phyloP scores from a whole-genome alignment of 306 rosid genomes.

The Cicer pinnatifidum region DNA sequence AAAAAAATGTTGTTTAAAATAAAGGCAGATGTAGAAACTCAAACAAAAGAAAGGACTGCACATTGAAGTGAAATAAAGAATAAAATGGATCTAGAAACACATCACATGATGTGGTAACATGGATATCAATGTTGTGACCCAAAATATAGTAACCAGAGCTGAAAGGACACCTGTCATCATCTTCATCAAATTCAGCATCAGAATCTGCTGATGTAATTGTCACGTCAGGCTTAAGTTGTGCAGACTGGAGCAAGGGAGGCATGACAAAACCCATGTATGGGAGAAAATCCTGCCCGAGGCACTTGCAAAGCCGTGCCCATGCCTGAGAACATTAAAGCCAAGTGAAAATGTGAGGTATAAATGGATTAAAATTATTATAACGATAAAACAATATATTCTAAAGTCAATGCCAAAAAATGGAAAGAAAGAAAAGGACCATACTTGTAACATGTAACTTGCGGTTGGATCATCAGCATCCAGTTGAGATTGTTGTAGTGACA shows the following conservation, averaged over 20 bases:
- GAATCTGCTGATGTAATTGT: slow-evolving; percentile 96
- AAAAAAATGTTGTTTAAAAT: not conserved
- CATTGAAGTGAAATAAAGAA: slow-evolving; percentile 33
- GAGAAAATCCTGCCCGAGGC: slow-evolving; percentile 97
- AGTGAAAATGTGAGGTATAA: slow-evolving; percentile 24
- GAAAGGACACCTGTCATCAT: slow-evolving; percentile 85
- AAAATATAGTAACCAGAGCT: slow-evolving; percentile 17
- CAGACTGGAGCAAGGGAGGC: slow-evolving; percentile 97
- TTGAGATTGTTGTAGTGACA: slow-evolving; percentile 91
- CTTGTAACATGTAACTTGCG: slow-evolving; percentile 96
- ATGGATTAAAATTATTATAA: slow-evolving; percentile 15
- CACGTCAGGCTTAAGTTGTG: slow-evolving; percentile 99
- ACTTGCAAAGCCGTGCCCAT: slow-evolving; percentile 98
- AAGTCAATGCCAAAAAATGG: slow-evolving; percentile 22
- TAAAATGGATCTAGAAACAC: slow-evolving; percentile 21
- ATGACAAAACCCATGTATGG: slow-evolving; percentile 96
- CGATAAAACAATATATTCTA: slow-evolving; percentile 4
- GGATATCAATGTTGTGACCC: slow-evolving; percentile 21
- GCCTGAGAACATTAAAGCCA: slow-evolving; percentile 60
- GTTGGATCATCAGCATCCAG: slow-evolving; percentile 96
- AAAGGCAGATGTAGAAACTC: slow-evolving; percentile 17
- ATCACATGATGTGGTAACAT: slow-evolving; percentile 36
- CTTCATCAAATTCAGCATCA: slow-evolving; percentile 81
- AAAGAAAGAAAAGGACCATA: slow-evolving; percentile 47
- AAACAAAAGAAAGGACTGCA: slow-evolving; percentile 2